Percentiles rank a stretch among this genome's conserved stretches.
Evolutionary conservation across 495 filamentous ascomycete genomes (phyloP).

Genomic region (Aspergillus sparsus): DNA sequence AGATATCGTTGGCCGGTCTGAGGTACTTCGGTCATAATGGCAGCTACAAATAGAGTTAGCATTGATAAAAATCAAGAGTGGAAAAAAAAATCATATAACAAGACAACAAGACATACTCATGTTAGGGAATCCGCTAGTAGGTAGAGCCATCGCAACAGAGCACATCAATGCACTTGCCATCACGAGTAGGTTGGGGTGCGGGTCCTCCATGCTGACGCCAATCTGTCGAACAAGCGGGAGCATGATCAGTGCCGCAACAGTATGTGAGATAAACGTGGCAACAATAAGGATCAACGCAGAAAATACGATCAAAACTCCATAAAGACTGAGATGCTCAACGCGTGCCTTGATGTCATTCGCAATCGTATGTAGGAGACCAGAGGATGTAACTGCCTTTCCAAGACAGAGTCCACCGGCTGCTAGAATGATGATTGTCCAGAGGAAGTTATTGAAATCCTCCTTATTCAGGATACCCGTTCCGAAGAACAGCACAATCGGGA

Average conservation of each 20-base stretch:
- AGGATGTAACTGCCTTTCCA: constrained; percentile 91
- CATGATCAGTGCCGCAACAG: constrained; percentile 93
- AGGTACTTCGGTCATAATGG: constrained; percentile 98
- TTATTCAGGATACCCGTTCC: constrained; percentile 97
- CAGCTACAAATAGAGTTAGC: constrained; percentile 58
- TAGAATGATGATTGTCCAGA: constrained; percentile 99
- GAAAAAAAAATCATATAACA: constrained; percentile 6
- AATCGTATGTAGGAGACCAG: constrained; percentile 88
- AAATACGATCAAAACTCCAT: constrained; percentile 86
- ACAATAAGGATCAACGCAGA: constrained; percentile 83
- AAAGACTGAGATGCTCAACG: constrained; percentile 80
- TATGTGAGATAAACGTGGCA: constrained; percentile 97
- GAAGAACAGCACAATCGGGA: constrained; percentile 94
- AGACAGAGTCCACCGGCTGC: constrained; percentile 91
- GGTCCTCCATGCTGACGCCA: constrained; percentile 78
- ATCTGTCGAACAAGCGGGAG: constrained; percentile 86
- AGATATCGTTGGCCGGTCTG: constrained; percentile 91
- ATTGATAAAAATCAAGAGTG: constrained; percentile 1
- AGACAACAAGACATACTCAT: constrained; percentile 76
- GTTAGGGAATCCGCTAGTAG: constrained; percentile 96
- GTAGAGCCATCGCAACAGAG: constrained; percentile 80
- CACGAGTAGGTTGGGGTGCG: constrained; percentile 91
- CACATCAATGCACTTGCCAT: constrained; percentile 78
- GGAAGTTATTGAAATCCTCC: constrained; percentile 99
- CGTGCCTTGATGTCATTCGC: constrained; percentile 69